A percentile compares a stretch with the other conserved stretches of the same genome.
Conservation (phyloP, 2,329 filamentous ascomycete species). For the Coniochaeta sp. region DNA sequence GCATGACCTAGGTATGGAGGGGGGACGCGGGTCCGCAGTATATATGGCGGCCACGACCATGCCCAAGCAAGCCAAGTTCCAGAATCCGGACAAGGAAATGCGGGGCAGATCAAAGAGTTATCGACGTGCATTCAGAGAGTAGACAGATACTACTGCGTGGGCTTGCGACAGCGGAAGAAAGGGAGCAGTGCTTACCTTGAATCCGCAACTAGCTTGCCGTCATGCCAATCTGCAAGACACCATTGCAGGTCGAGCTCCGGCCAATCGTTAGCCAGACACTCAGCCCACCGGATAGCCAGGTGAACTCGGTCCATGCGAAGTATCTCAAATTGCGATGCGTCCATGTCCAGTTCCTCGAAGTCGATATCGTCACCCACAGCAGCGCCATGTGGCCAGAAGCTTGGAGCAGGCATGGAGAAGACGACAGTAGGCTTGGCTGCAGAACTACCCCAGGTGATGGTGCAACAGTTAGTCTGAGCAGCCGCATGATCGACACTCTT, state of each 20-base stretch:
- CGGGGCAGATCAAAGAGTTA: too few relatives aligned
- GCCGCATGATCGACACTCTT: not conserved
- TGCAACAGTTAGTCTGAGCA: not conserved
- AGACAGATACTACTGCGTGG: too few relatives aligned
- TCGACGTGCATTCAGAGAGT: too few relatives aligned
- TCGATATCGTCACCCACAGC: not conserved
- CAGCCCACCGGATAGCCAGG: not conserved
- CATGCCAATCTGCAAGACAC: slow-evolving; percentile 4
- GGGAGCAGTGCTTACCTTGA: not conserved
- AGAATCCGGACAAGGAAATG: too few relatives aligned
- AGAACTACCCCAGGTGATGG: not conserved
- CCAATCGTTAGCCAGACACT: not conserved
- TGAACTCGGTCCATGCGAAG: not conserved
- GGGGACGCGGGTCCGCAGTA: too few relatives aligned
- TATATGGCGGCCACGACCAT: too few relatives aligned
- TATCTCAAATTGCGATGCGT: not conserved
- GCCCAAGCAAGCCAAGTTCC: too few relatives aligned
- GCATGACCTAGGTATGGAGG: too few relatives aligned
- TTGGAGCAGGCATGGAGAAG: not conserved
- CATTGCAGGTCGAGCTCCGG: slow-evolving; percentile 3
- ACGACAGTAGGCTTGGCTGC: not conserved
- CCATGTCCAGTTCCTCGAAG: not conserved
- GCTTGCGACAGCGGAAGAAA: not conserved
- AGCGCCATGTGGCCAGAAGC: not conserved
- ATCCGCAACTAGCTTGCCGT: not conserved